Evolutionary conservation across 257 asterid genomes (phyloP), one percentile per base, ranked within the genome.

Genomic region (Plantago ovata): DNA sequence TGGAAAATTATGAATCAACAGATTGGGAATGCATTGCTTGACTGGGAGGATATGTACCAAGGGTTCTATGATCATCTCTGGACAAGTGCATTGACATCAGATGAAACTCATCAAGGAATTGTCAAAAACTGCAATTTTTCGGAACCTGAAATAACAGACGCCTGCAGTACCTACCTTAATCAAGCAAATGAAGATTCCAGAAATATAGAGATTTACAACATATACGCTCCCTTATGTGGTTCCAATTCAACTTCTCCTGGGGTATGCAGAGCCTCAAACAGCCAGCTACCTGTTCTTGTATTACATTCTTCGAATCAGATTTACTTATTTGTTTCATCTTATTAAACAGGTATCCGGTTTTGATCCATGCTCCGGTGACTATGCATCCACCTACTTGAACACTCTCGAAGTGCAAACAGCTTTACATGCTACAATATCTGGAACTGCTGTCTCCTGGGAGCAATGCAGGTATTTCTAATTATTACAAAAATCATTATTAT

Each of bases 11-110:
- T n/a, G 9, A 45, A n/a, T 43, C 36, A 28, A 40, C 13, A 78
- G 84, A 74, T 78, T 45, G 84, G 84, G 16, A 78, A 78, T 38
- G 76, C 84, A 8, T 72, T 60, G 47, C 47, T 74, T 9, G 65
- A 75, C 38, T 69, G 60, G 54, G 58, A 69, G 3, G 66, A 72
- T 3, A 76, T 68, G 28, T 18, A 39, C 16, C 19, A 10, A 14
- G 84, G 78, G 1, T 48, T 65, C 28, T 21, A 58, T 2, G 84
- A 78, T 7, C 75, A 74, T 23, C 59, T 72, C 0, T 67, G 72
- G 68, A 62, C 64, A 45, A 81, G 75, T 60, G 81, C 77, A 7
- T 65, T 78, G 23, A 63, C 75, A 14, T 67, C 81, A 9, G 84
- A 78, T 58, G 71, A 71, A 67, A 51, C 65, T 19, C 62, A 61